These are phyloP conservation scores for Russula vinacea DNA, from an alignment of 768 basidiomycete genomes.

Conservation along the genomic window DNA sequence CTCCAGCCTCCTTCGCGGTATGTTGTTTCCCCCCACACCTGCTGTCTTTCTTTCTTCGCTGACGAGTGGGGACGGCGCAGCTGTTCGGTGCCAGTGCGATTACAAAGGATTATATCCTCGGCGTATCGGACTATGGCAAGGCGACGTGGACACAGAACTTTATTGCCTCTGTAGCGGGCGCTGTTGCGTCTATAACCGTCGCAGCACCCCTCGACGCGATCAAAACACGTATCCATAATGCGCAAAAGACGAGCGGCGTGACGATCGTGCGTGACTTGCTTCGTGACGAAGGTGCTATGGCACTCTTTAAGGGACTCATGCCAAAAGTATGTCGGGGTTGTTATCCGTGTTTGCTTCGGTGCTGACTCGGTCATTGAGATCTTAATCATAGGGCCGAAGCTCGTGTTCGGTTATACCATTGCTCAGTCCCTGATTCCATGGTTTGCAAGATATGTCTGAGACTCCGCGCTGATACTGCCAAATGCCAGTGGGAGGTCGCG, in stretches of 20 bases:
- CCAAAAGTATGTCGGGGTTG: constrained; percentile 67
- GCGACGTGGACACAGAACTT: constrained; percentile 98
- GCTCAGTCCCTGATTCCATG: constrained; percentile 94
- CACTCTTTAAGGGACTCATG: constrained; percentile 97
- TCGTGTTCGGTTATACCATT: constrained; percentile 97
- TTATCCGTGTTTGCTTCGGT: background rate
- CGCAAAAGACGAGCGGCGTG: constrained; percentile 73
- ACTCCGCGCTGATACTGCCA: no score
- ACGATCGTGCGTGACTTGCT: constrained; percentile 83
- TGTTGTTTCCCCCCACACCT: constrained; percentile 34
- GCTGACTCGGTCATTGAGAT: constrained; percentile 48
- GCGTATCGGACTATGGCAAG: constrained; percentile 82
- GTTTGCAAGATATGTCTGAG: constrained; percentile 50
- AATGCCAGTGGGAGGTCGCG: no score
- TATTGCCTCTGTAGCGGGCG: constrained; percentile 89
- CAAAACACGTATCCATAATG: constrained; percentile 98
- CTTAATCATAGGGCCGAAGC: constrained; percentile 93
- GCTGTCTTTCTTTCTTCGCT: background rate
- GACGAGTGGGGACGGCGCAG: constrained; percentile 40
- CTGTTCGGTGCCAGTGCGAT: constrained; percentile 95
- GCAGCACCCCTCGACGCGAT: constrained; percentile 94
- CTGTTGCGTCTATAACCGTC: constrained; percentile 91
- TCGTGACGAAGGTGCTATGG: constrained; percentile 75
- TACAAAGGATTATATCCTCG: constrained; percentile 91
- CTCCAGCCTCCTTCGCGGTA: constrained; percentile 92